These are phyloP conservation scores for Nematocida displodere DNA, from an alignment of 371 early-diverging fungal genomes.

Conservation along the genomic window DNA sequence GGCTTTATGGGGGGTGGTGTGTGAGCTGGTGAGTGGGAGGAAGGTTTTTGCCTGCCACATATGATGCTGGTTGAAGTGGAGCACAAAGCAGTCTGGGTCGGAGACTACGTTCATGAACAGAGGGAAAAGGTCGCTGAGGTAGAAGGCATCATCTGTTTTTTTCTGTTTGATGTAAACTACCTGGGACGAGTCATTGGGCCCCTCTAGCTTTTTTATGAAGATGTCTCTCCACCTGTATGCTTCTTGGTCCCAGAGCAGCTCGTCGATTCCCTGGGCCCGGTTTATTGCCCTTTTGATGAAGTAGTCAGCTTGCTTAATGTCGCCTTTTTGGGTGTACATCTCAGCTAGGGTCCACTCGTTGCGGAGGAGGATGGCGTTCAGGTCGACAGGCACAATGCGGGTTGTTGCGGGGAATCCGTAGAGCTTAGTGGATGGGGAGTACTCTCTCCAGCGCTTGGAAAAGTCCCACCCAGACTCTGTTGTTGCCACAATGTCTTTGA, in stretches of 20 bases:
- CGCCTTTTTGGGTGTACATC: slow-evolving; percentile 32
- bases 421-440: background rate
- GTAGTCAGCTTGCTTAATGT: slow-evolving; percentile 38
- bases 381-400: slow-evolving; percentile 73
- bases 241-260: slow-evolving; percentile 62
- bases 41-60: background rate
- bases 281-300: slow-evolving; percentile 55
- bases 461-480: slow-evolving; percentile 85
- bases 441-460: slow-evolving; percentile 70
- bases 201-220: background rate
- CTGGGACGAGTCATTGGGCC: background rate
- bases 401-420: slow-evolving; percentile 66
- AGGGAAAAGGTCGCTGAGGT: slow-evolving; percentile 42
- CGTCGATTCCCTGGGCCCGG: slow-evolving; percentile 60
- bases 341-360: slow-evolving; percentile 68
- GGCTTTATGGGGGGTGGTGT: too few relatives aligned
- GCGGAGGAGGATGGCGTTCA: slow-evolving; percentile 74
- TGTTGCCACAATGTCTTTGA: slow-evolving; percentile 65
- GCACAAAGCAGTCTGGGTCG: slow-evolving; percentile 14
- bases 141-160: slow-evolving; percentile 27
- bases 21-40: slow-evolving; percentile 26
- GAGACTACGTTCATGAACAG: slow-evolving; percentile 32
- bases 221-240: slow-evolving; percentile 64
- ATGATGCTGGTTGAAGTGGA: background rate
- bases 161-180: background rate